phyloP scores from a whole-genome alignment of 257 asterid species.

The Phtheirospermum japonicum region DNA sequence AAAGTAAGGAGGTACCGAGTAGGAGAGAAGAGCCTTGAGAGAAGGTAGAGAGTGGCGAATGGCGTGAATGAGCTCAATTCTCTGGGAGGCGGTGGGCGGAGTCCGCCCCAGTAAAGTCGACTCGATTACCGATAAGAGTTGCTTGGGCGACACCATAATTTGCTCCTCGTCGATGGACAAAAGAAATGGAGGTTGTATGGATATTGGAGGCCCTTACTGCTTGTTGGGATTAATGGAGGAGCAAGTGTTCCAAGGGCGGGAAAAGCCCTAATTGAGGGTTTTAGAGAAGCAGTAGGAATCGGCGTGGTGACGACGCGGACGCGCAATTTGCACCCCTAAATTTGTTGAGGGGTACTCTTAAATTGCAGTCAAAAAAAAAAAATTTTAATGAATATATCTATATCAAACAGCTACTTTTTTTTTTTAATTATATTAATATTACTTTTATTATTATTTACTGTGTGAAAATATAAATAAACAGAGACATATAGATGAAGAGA shows the following conservation, averaged over 20 bases:
- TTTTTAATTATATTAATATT: too few species aligned
- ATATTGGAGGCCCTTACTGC: constrained; percentile 15
- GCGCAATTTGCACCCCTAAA: too few species aligned
- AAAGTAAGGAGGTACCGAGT: constrained; percentile 44
- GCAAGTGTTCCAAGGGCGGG: constrained; percentile 38
- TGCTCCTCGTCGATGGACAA: constrained; percentile 3
- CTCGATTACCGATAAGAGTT: constrained; percentile 58
- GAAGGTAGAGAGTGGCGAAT: constrained; percentile 67
- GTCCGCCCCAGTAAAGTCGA: constrained; percentile 54
- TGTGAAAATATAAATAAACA: too few species aligned
- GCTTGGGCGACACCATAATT: constrained; percentile 75
- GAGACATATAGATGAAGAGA: too few species aligned
- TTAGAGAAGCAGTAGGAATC: neutral
- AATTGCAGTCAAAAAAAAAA: too few species aligned
- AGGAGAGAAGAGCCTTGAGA: constrained; percentile 64
- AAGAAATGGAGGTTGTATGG: constrained; percentile 4
- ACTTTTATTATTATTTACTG: too few species aligned
- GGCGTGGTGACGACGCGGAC: neutral
- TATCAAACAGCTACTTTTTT: too few species aligned
- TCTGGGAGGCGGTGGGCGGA: constrained; percentile 78
- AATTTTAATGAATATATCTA: too few species aligned
- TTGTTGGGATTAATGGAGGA: neutral
- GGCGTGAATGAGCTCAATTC: constrained; percentile 81
- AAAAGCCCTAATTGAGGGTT: constrained; percentile 53
- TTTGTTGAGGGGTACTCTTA: too few species aligned